Percentiles rank a stretch among this genome's conserved stretches.
phyloP scores from a whole-genome alignment of 1,139 yeast species.

The Tardiomyces digboiensis region DNA sequence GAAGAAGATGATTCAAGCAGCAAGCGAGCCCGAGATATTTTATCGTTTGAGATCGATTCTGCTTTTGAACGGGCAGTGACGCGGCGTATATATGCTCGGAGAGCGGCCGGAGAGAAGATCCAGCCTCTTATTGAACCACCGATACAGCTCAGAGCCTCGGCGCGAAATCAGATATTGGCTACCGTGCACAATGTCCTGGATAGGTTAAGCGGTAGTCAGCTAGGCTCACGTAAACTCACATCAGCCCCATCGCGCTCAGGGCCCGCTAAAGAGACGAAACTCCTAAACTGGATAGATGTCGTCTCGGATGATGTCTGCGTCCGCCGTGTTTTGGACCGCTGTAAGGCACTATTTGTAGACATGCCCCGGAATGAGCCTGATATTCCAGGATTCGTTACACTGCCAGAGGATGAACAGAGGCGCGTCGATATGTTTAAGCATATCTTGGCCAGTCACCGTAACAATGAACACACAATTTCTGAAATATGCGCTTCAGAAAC shows the following conservation, averaged over 20 bases:
- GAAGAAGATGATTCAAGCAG: neutral
- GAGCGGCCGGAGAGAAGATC: neutral
- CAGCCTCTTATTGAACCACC: neutral
- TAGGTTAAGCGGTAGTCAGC: neutral
- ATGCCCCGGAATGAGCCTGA: neutral
- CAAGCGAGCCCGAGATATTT: conserved; percentile 6
- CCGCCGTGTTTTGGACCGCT: neutral
- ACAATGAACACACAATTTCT: too few species aligned
- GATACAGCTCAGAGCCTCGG: neutral
- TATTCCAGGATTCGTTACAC: neutral
- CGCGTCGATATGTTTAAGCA: too few species aligned
- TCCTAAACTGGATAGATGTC: neutral
- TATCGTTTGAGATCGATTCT: conserved; percentile 15
- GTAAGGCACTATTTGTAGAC: neutral
- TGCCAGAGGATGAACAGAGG: too few species aligned
- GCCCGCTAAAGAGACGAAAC: neutral
- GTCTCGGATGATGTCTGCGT: neutral
- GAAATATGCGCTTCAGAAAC: too few species aligned
- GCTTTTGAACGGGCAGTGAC: conserved; percentile 13
- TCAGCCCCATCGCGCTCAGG: neutral
- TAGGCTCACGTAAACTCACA: neutral
- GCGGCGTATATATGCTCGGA: conserved; percentile 8
- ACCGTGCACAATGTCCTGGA: neutral
- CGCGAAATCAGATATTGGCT: neutral
- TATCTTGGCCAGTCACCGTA: too few species aligned